Percentiles rank a stretch among this genome's conserved stretches.
Evolutionary conservation across 1,284 basidiomycete genomes (phyloP).

Genomic region (Tylopilus sp.): DNA sequence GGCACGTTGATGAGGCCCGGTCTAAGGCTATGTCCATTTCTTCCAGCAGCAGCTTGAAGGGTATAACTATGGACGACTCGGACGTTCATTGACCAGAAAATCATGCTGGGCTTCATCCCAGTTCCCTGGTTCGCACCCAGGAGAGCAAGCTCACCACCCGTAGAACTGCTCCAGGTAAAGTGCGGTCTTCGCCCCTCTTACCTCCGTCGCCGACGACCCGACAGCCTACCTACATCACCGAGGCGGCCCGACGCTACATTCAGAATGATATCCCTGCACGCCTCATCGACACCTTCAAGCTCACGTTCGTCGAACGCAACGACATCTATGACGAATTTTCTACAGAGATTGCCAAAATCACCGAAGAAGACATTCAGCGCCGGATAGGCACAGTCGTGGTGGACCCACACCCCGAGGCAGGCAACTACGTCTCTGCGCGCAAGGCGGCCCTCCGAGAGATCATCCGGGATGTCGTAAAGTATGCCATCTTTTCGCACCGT

Average conservation of each 20-base stretch:
- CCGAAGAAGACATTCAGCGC: constrained; percentile 14
- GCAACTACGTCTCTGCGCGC: constrained; percentile 15
- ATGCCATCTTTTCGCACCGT: constrained; percentile 29
- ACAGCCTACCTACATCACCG: constrained; percentile 10
- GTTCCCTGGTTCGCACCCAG: constrained; percentile 4
- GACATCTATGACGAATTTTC: constrained; percentile 19
- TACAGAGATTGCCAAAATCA: constrained; percentile 17
- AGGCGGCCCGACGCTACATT: constrained; percentile 20
- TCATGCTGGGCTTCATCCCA: not conserved
- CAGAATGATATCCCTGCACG: constrained; percentile 27
- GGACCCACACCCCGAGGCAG: constrained; percentile 11
- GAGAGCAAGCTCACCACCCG: constrained; percentile 1
- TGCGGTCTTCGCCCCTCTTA: not conserved
- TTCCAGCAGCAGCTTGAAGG: not conserved
- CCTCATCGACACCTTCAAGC: constrained; percentile 24
- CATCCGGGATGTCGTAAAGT: constrained; percentile 20
- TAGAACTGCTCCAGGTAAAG: constrained; percentile 5
- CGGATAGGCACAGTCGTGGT: not conserved
- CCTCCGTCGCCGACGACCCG: not conserved
- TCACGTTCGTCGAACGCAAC: constrained; percentile 22
- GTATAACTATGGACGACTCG: constrained; percentile 9
- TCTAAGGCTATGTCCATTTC: constrained; percentile 4
- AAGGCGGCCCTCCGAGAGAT: constrained; percentile 17
- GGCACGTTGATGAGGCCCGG: constrained; percentile 8
- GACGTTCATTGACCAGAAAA: not conserved